Percentiles rank a stretch among this genome's conserved stretches.
phyloP scores from a whole-genome alignment of 257 asterid genomes.

The Cruciata laevipes region DNA sequence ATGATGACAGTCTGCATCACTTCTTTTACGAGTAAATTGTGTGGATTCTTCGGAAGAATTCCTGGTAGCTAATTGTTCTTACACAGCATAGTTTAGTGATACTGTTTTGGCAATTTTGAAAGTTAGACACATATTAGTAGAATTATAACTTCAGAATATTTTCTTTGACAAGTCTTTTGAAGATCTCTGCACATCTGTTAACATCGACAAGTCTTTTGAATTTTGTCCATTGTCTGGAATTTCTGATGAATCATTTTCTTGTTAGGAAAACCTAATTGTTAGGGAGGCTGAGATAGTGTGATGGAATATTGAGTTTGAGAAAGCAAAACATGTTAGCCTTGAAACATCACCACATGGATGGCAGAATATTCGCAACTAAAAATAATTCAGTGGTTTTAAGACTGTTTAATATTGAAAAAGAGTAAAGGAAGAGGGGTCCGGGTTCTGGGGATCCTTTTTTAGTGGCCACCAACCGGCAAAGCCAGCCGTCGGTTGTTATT shows the following conservation, averaged over 20 bases:
- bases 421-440: conserved; percentile 5
- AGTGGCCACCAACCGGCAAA: conserved; percentile 19
- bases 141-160: not conserved
- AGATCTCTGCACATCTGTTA: too few species aligned
- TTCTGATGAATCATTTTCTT: not conserved
- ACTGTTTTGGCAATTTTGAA: not conserved
- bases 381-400: not conserved
- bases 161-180: not conserved
- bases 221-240: not conserved
- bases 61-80: not conserved
- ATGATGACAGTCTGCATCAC: not conserved
- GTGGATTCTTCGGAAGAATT: not conserved
- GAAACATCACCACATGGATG: not conserved
- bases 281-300: not conserved
- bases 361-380: not conserved
- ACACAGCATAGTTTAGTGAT: not conserved
- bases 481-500: conserved; percentile 19
- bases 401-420: not conserved
- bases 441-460: conserved; percentile 4
- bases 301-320: not conserved
- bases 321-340: not conserved
- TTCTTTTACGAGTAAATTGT: not conserved
- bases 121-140: not conserved
- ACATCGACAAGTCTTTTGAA: too few species aligned
- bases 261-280: not conserved